Conservation (phyloP, 2,329 filamentous ascomycete genomes). For the Meredithiella fracta region DNA sequence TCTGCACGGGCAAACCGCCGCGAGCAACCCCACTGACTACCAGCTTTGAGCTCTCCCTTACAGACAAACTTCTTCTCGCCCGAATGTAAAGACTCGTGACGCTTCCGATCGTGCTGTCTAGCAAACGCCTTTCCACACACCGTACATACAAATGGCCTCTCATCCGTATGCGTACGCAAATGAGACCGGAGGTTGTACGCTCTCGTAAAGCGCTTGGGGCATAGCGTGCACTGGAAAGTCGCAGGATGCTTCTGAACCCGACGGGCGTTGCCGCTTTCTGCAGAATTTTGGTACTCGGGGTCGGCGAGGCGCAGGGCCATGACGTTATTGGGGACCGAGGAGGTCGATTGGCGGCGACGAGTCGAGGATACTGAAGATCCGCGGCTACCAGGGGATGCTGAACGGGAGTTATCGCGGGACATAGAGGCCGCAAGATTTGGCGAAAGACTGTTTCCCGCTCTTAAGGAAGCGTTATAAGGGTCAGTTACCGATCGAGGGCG, state of each 20-base stretch:
- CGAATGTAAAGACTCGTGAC: slow-evolving; percentile 87
- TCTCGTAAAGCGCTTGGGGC: slow-evolving; percentile 87
- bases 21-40: slow-evolving; percentile 81
- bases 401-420: slow-evolving; percentile 33
- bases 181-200: slow-evolving; percentile 95
- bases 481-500: slow-evolving; percentile 43
- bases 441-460: slow-evolving; percentile 24
- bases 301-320: slow-evolving; percentile 85
- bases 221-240: slow-evolving; percentile 86
- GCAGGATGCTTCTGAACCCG: slow-evolving; percentile 95
- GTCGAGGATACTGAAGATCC: slow-evolving; percentile 24
- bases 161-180: slow-evolving; percentile 88
- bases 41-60: slow-evolving; percentile 71
- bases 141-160: slow-evolving; percentile 91
- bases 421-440: slow-evolving; percentile 33
- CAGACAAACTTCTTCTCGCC: slow-evolving; percentile 99
- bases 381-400: slow-evolving; percentile 42
- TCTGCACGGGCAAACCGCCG: slow-evolving; percentile 88
- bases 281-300: slow-evolving; percentile 59
- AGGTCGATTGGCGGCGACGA: slow-evolving; percentile 43
- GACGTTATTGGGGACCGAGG: slow-evolving; percentile 43
- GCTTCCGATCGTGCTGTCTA: slow-evolving; percentile 89
- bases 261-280: slow-evolving; percentile 46
- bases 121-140: slow-evolving; percentile 96
- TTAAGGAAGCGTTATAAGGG: slow-evolving; percentile 35